phyloP scores from a whole-genome alignment of 148 eudicot genomes.

The Fagopyrum esculentum region DNA sequence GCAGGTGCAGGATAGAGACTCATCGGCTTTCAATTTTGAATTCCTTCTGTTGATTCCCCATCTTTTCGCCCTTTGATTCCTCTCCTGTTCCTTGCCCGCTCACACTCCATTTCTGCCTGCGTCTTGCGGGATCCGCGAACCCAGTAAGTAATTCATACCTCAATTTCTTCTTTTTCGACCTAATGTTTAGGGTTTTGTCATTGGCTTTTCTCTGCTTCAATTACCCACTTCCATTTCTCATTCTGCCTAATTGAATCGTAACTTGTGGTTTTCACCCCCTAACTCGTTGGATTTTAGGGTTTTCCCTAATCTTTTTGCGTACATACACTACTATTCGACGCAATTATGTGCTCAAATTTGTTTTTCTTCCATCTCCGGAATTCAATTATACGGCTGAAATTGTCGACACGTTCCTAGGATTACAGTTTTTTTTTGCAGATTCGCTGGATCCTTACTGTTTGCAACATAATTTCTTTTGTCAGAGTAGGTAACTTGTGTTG shows the following conservation, averaged over 20 bases:
- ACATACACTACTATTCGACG: background rate
- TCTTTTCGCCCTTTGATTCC: background rate
- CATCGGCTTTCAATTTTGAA: background rate
- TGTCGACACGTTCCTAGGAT: background rate
- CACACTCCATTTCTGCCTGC: slow-evolving; percentile 4
- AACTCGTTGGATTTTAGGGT: background rate
- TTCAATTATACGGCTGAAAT: background rate
- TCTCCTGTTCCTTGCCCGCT: background rate
- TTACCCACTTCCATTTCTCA: background rate
- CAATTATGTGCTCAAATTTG: background rate
- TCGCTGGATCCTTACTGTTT: background rate
- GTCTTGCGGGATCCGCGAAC: background rate
- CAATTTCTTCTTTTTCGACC: background rate
- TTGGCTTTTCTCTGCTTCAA: background rate
- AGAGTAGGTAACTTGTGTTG: background rate
- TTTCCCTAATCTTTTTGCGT: background rate
- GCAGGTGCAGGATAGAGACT: background rate
- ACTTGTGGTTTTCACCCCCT: background rate
- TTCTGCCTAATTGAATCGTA: background rate
- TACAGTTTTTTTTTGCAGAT: background rate
- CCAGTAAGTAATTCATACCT: background rate
- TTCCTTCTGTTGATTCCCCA: background rate
- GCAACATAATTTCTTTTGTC: background rate
- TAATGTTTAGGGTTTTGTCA: background rate
- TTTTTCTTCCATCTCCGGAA: background rate